These are phyloP conservation scores for Penicillium steckii DNA, from an alignment of 495 filamentous ascomycete species.

Conservation along the genomic window DNA sequence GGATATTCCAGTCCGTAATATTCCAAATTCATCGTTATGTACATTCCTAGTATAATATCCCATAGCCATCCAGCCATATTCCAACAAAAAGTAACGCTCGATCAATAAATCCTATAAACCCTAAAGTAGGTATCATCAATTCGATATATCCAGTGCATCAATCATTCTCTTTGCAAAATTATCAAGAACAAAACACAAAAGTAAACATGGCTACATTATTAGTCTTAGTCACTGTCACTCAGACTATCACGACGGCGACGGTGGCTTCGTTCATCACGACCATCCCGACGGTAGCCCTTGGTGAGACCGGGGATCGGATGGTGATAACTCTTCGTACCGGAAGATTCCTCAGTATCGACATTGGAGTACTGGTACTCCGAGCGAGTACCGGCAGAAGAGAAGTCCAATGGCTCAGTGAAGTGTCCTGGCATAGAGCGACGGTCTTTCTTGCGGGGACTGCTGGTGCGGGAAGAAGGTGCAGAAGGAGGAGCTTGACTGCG, in stretches of 20 bases:
- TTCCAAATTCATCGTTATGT: conserved; percentile 8
- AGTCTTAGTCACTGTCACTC: conserved; percentile 50
- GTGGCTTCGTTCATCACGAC: conserved; percentile 23
- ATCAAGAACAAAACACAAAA: not conserved
- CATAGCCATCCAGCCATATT: conserved; percentile 5
- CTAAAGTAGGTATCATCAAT: not conserved
- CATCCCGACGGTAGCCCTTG: conserved; percentile 46
- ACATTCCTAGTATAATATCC: conserved; percentile 8
- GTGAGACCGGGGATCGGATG: conserved; percentile 76
- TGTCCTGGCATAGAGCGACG: conserved; percentile 43
- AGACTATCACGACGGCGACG: conserved; percentile 45
- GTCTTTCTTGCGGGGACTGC: conserved; percentile 39
- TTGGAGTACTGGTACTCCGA: conserved; percentile 50
- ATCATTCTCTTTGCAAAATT: not conserved
- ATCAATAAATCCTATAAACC: not conserved
- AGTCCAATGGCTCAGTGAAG: conserved; percentile 58
- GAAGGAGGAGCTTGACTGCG: conserved; percentile 23
- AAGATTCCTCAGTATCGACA: conserved; percentile 52
- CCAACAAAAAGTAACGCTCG: conserved; percentile 4
- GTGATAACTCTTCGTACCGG: conserved; percentile 78
- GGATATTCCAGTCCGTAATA: not conserved
- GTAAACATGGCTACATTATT: conserved; percentile 25
- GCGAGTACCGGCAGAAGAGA: conserved; percentile 42
- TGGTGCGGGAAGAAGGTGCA: conserved; percentile 35
- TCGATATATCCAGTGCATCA: conserved; percentile 2